phyloP scores from a whole-genome alignment of 306 rosid species.

The Sechiopsis laciniata region DNA sequence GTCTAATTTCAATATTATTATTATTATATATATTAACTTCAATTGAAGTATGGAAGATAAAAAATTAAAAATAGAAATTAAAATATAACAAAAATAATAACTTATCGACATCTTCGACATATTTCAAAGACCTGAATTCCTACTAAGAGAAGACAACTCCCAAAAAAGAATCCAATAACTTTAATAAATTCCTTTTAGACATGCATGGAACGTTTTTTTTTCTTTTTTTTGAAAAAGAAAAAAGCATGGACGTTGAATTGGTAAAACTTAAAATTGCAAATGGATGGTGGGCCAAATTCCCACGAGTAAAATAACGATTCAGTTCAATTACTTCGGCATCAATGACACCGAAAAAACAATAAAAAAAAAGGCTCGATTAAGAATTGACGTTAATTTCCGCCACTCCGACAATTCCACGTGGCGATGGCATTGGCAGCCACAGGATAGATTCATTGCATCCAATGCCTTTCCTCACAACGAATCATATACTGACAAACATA shows the following conservation, averaged over 20 bases:
- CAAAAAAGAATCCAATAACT: background rate
- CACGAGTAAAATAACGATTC: background rate
- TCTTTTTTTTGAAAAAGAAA: no score
- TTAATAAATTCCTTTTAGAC: background rate
- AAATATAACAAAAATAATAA: no score
- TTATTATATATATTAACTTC: no score
- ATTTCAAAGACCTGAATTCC: no score
- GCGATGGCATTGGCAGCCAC: constrained; percentile 6
- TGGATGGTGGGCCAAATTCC: background rate
- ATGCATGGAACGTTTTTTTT: no score
- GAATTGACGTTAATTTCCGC: background rate
- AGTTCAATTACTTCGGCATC: background rate
- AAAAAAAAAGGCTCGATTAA: background rate
- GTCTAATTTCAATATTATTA: no score
- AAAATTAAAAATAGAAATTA: no score
- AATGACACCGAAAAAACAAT: background rate
- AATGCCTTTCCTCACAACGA: background rate
- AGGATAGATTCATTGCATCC: background rate
- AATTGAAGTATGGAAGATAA: no score
- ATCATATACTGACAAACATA: background rate
- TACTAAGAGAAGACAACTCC: no score
- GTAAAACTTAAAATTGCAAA: background rate
- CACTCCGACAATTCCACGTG: constrained; percentile 1
- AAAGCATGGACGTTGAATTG: background rate
- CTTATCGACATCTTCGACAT: no score